These are phyloP conservation scores for Gomphus bonarii DNA, from an alignment of 1,284 basidiomycete species.

Conservation along the genomic window DNA sequence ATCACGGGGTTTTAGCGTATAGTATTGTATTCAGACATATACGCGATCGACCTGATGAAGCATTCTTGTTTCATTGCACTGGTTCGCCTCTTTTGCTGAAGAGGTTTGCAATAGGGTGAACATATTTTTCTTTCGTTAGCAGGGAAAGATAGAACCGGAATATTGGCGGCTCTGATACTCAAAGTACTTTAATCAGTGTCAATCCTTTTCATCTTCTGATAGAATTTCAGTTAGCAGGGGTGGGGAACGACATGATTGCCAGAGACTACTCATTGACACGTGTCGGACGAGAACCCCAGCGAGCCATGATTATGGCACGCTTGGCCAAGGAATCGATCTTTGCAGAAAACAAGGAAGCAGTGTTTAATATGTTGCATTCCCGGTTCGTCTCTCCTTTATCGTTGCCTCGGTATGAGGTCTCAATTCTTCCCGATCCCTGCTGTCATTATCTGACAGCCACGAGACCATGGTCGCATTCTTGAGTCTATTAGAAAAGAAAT, in stretches of 20 bases:
- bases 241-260: slow-evolving; percentile 49
- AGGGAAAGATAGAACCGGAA: slow-evolving; percentile 71
- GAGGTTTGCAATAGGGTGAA: neutral
- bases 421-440: slow-evolving; percentile 3
- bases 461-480: slow-evolving; percentile 67
- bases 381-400: slow-evolving; percentile 36
- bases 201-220: neutral
- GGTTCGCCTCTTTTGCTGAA: slow-evolving; percentile 25
- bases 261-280: slow-evolving; percentile 68
- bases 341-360: slow-evolving; percentile 57
- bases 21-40: slow-evolving; percentile 57
- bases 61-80: slow-evolving; percentile 66
- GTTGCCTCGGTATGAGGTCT: neutral
- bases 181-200: slow-evolving; percentile 32
- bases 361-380: slow-evolving; percentile 68
- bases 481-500: slow-evolving; percentile 43
- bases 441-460: slow-evolving; percentile 34
- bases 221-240: slow-evolving; percentile 49
- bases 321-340: slow-evolving; percentile 60
- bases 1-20: slow-evolving; percentile 56
- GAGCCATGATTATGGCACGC: slow-evolving; percentile 55
- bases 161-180: slow-evolving; percentile 62
- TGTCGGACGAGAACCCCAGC: slow-evolving; percentile 64
- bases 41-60: slow-evolving; percentile 51
- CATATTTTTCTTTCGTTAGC: slow-evolving; percentile 22